Conservation (phyloP, 805 yeast species). For the Jamesozyma lodderae region DNA sequence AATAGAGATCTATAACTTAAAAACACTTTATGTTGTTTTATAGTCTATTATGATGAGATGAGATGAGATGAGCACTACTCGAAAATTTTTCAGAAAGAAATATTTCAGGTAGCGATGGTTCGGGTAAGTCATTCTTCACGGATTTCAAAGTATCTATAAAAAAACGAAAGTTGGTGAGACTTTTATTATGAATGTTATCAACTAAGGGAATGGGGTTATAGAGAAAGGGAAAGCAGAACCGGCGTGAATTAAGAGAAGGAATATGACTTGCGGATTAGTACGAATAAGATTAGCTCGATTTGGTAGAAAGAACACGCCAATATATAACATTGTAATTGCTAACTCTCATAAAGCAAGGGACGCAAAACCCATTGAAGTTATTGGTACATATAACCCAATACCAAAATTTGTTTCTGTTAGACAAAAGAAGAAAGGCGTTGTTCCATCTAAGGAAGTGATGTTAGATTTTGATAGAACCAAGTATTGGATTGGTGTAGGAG, state of each 20-base stretch:
- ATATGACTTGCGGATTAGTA: slow-evolving; percentile 49
- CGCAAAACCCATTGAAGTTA: slow-evolving; percentile 83
- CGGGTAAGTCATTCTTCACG: too few relatives aligned
- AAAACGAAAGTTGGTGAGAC: background rate
- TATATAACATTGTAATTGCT: slow-evolving; percentile 87
- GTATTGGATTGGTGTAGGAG: slow-evolving; percentile 97
- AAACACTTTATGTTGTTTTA: background rate
- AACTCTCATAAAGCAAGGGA: slow-evolving; percentile 70
- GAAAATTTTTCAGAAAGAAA: slow-evolving; percentile 1
- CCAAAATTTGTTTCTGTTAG: slow-evolving; percentile 55
- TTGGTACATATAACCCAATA: slow-evolving; percentile 86
- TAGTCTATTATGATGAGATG: slow-evolving; percentile 15
- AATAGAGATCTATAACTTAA: background rate
- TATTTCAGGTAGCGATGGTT: too few relatives aligned
- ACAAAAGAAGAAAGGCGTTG: slow-evolving; percentile 46
- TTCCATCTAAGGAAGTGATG: slow-evolving; percentile 68
- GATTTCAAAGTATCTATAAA: too few relatives aligned
- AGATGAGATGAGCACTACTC: slow-evolving; percentile 20
- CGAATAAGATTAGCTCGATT: slow-evolving; percentile 87
- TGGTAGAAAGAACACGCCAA: slow-evolving; percentile 81
- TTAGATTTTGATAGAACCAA: slow-evolving; percentile 83
- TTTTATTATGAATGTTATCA: background rate
- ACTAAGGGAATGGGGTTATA: background rate
- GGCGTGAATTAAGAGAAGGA: background rate
- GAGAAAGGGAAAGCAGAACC: background rate